Evolutionary conservation across 768 basidiomycete genomes (phyloP), one percentile per base, ranked within the genome.

Genomic region (Sarcodon aspratus): DNA sequence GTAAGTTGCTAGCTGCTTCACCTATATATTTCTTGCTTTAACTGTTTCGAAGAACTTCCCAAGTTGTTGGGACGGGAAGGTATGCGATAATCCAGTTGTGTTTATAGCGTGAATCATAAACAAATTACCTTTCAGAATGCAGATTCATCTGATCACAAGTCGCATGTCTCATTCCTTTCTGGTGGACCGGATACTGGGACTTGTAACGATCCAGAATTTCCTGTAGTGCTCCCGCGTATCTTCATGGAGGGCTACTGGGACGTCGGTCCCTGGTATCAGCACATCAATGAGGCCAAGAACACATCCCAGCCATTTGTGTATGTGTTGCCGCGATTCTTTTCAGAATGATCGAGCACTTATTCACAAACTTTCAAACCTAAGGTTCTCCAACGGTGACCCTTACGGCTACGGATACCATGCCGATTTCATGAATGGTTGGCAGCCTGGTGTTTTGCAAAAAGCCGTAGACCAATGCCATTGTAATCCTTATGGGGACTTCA

Each of bases 381-480:
- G 72, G 6, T 72, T 57, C 53, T 55, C 80, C 15, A 64, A 75
- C 52, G 82, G 82, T 34, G 82, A 84, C 56, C 70, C 72, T 6
- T 71, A 69, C 7, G 70, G 71, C 4, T 67, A 65, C 51, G 70
- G 68, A 32, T 55, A 65, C 36, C 65, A 66, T 47, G 66, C 60
- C 3, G 68, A 71, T 53, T 69, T 66, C 52, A 55, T 60, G 48
- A 65, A 66, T 46, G 70, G 73, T 7, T 75, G 73, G 73, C 61
- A 70, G 44, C 45, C 52, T 0, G 59, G 52, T 15, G 57, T 71
- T 9, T 66, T 76, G 12, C 55, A 59, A 44, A 50, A 51, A 10
- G 73, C 70, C 5, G 54, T 75, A 36, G 55, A 64, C 27, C 38
- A 51, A 6, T 68, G 66, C 36, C 60, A 51, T 52, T 78, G 76